Evolutionary conservation across 345 rosid species (phyloP).

Genomic region (Murraya koenigii): DNA sequence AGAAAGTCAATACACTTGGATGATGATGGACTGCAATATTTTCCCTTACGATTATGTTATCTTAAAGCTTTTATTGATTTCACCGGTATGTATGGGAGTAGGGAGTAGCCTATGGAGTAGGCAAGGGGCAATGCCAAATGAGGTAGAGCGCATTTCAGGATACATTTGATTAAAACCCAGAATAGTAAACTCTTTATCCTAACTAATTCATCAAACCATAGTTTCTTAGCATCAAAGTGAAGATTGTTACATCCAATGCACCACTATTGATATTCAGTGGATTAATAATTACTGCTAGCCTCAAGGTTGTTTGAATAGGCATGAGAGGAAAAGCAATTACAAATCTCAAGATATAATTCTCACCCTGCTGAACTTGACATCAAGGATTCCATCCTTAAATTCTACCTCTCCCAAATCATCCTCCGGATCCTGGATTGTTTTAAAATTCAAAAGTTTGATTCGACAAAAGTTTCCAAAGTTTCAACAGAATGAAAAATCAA

Average conservation of each 20-base stretch:
- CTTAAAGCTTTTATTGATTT: not conserved
- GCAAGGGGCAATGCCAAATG: not conserved
- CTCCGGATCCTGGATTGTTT: constrained; percentile 73
- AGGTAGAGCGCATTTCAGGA: not conserved
- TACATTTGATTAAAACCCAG: not conserved
- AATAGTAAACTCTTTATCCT: not conserved
- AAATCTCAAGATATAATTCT: constrained; percentile 27
- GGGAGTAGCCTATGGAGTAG: not conserved
- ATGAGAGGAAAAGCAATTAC: not conserved
- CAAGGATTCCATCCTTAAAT: constrained; percentile 79
- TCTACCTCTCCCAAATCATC: constrained; percentile 79
- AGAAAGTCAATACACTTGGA: constrained; percentile 4
- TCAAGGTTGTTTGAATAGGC: constrained; percentile 5
- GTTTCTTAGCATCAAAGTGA: constrained; percentile 2
- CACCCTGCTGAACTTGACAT: constrained; percentile 92
- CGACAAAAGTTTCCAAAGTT: constrained; percentile 7
- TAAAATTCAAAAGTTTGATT: constrained; percentile 15
- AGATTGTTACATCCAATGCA: not conserved
- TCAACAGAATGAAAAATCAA: constrained; percentile 2
- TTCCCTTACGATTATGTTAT: not conserved
- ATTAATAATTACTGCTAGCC: constrained; percentile 2
- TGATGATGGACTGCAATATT: not conserved
- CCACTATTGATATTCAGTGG: not conserved
- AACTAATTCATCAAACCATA: not conserved
- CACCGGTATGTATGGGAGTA: not conserved